Base-by-base conservation (phyloP, 306 rosid species). In the Glycine soja region DNA sequence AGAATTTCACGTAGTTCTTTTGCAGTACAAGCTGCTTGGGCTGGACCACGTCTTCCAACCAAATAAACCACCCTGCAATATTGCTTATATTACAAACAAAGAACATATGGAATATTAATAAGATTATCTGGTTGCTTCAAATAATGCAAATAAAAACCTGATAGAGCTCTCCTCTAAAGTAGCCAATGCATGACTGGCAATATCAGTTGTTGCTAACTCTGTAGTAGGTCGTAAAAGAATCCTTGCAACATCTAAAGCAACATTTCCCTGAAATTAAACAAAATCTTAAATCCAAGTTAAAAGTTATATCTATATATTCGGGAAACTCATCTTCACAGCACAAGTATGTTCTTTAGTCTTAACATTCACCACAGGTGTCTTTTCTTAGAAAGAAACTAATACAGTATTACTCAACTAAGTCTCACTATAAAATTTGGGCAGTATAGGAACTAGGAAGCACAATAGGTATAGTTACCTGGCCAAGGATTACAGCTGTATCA, bases 1-100 rank as follows among this genome's bases (percentile, higher is more conserved):
- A 90, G 96, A 87, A 95, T 72, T 89, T 93, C 99, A 58, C 97
- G 97, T 11, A 95, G 85, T 80, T 95, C 99, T 87, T 91, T 91
- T 53, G 98, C 93, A 56, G 98, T 95, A 80, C 97, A 95, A 75
- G 99, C 98, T 50, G 97, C 94, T 84, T 95, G 99, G 61, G 91
- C 96, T 18, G 99, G 99, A 86, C 99, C 99, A 56, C 97, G 92
- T 86, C 99, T 89, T 85, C 99, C 99, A 68, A 95, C 98, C 90
- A 95, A 81, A 89, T 87, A 90, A 80, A 95, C 96, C 83, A 87
- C 90, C 90, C 99, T 91, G 88, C 70, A 79, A 54, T 74, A 51
- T 84, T 62, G 78, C 40, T 47, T 32, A 77, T 70, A 73, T 80
- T 67, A 59, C 43, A 53, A 10, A 88, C 63, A 68, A 18, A 57